Conservation (phyloP, 2,329 filamentous ascomycete genomes). For the Claviceps pazoutovae region DNA sequence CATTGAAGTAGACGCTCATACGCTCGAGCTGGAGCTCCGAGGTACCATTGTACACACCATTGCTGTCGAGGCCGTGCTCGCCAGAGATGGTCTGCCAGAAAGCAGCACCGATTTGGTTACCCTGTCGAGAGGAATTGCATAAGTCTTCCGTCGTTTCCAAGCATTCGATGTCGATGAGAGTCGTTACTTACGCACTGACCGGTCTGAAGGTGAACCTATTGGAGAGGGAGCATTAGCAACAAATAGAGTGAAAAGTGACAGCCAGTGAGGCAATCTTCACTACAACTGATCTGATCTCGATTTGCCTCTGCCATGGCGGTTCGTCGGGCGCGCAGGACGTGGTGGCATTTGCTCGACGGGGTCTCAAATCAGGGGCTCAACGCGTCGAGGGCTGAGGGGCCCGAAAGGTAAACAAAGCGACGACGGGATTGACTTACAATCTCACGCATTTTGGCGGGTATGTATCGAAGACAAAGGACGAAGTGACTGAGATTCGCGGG, state of each 20-base stretch:
- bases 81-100: constrained; percentile 89
- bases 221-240: constrained; percentile 31
- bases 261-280: constrained; percentile 31
- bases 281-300: neutral
- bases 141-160: constrained; percentile 16
- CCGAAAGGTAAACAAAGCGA: constrained; percentile 6
- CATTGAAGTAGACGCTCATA: constrained; percentile 99
- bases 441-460: constrained; percentile 47
- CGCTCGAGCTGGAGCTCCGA: constrained; percentile 95
- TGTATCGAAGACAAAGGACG: constrained; percentile 10
- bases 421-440: constrained; percentile 40
- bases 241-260: constrained; percentile 22
- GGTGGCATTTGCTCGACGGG: constrained; percentile 16
- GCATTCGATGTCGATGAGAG: constrained; percentile 54
- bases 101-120: constrained; percentile 99
- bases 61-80: constrained; percentile 92
- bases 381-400: constrained; percentile 21
- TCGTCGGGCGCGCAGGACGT: constrained; percentile 1
- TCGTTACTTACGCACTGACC: constrained; percentile 85
- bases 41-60: constrained; percentile 96
- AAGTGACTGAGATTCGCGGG: constrained; percentile 9
- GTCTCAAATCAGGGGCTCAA: constrained; percentile 24
- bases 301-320: neutral
- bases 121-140: constrained; percentile 37
- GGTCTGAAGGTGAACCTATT: constrained; percentile 96